Evolutionary conservation across 345 rosid genomes (phyloP).

Genomic region (Erucastrum elatum): DNA sequence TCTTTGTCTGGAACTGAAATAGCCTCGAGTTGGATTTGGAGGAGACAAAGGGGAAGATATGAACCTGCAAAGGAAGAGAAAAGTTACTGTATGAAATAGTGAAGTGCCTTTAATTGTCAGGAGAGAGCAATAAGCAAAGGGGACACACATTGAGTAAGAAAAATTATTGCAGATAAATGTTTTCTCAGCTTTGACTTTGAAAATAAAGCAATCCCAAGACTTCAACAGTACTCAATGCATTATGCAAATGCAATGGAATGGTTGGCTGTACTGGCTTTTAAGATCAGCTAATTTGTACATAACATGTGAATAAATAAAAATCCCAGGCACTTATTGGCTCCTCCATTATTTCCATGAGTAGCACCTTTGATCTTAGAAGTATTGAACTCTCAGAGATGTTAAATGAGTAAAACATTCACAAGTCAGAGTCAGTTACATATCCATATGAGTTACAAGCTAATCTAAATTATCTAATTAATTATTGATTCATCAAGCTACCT

Average conservation of each 20-base stretch:
- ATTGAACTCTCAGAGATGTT: not conserved
- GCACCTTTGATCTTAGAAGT: not conserved
- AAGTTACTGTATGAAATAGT: conserved; percentile 9
- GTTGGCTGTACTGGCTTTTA: conserved; percentile 15
- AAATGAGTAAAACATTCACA: not conserved
- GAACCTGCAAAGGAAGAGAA: conserved; percentile 33
- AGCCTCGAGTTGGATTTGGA: not conserved
- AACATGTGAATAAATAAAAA: conserved; percentile 12
- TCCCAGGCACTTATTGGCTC: not conserved
- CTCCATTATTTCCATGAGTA: not conserved
- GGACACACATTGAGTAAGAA: conserved; percentile 17
- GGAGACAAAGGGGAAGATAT: conserved; percentile 33
- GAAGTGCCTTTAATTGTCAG: conserved; percentile 9
- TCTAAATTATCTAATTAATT: not conserved
- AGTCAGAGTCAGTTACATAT: not conserved
- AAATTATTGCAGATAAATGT: conserved; percentile 25
- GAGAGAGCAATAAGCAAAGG: conserved; percentile 17
- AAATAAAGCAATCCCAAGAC: conserved; percentile 24
- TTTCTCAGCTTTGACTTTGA: conserved; percentile 23
- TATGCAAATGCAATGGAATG: conserved; percentile 7
- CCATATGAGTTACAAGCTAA: not conserved
- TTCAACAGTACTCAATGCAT: conserved; percentile 19
- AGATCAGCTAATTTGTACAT: not conserved
- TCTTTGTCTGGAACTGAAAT: conserved; percentile 23
- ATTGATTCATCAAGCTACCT: not conserved